Percentiles rank a stretch among this genome's conserved stretches.
These are phyloP conservation scores for Spencermartinsiella europaea DNA, from an alignment of 805 yeast genomes.

Conservation along the genomic window DNA sequence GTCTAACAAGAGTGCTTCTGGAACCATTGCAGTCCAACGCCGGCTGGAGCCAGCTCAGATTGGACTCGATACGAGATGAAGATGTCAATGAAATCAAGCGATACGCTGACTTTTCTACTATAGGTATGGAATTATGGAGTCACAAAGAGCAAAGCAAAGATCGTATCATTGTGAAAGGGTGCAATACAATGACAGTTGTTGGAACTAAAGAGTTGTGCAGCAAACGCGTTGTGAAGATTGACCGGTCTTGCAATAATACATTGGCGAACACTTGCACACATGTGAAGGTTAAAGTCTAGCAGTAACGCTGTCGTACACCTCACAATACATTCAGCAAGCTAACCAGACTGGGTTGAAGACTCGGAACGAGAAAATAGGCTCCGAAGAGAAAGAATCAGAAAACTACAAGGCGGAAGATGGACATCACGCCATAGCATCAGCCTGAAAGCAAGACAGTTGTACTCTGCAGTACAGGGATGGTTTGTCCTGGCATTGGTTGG, in stretches of 20 bases:
- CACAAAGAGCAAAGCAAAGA: background rate
- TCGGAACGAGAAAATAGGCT: constrained; percentile 33
- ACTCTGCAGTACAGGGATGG: constrained; percentile 52
- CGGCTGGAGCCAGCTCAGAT: background rate
- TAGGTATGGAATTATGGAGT: constrained; percentile 16
- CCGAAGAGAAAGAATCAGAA: constrained; percentile 17
- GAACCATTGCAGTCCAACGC: constrained; percentile 2
- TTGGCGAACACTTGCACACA: too few relatives aligned
- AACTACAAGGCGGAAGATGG: constrained; percentile 11
- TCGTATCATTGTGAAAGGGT: background rate
- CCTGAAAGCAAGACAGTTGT: constrained; percentile 15
- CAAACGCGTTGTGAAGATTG: too few relatives aligned
- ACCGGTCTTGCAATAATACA: too few relatives aligned
- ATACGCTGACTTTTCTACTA: constrained; percentile 43
- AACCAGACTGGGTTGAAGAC: constrained; percentile 56
- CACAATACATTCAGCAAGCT: too few relatives aligned
- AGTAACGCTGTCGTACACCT: too few relatives aligned
- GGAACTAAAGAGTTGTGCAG: too few relatives aligned
- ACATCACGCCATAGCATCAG: constrained; percentile 5
- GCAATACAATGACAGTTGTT: too few relatives aligned
- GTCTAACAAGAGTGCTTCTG: background rate
- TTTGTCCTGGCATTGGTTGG: constrained; percentile 74
- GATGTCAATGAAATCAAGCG: constrained; percentile 21
- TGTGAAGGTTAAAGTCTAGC: too few relatives aligned
- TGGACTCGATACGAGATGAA: constrained; percentile 11